Evolutionary conservation across 345 rosid genomes (phyloP).

Genomic region (sweet orange (Citrus sinensis)): DNA sequence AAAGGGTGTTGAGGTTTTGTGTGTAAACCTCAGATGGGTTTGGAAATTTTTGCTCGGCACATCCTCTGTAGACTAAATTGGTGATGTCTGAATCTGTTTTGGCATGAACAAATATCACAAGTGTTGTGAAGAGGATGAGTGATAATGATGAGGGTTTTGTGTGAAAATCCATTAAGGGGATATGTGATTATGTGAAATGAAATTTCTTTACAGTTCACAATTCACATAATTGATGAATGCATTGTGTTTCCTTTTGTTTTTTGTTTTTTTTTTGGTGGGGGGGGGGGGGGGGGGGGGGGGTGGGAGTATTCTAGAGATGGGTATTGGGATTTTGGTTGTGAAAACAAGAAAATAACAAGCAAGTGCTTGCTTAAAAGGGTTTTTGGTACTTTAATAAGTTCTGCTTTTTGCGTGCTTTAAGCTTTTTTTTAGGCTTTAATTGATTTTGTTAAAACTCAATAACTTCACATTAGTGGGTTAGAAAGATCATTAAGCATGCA

Average conservation of each 20-base stretch:
- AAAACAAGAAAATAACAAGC: not conserved
- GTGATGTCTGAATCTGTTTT: constrained; percentile 36
- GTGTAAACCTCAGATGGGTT: constrained; percentile 57
- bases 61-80: constrained; percentile 67
- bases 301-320: constrained; percentile 7
- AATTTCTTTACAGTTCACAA: not conserved
- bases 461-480: not conserved
- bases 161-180: constrained; percentile 27
- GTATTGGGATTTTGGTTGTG: not conserved
- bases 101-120: constrained; percentile 11
- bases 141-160: constrained; percentile 11
- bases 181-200: not conserved
- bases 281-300: too few species aligned
- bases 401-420: not conserved
- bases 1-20: constrained; percentile 57
- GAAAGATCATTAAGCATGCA: too few species aligned
- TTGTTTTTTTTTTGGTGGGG: too few species aligned
- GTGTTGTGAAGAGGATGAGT: constrained; percentile 9
- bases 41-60: constrained; percentile 58
- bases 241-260: not conserved
- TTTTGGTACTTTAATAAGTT: not conserved
- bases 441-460: not conserved
- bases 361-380: not conserved
- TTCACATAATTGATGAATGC: constrained; percentile 9
- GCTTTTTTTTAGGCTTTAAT: not conserved